Evolutionary conservation across 2,329 filamentous ascomycete genomes (phyloP).

Genomic region (Paecilomyces dactylethromorphus): DNA sequence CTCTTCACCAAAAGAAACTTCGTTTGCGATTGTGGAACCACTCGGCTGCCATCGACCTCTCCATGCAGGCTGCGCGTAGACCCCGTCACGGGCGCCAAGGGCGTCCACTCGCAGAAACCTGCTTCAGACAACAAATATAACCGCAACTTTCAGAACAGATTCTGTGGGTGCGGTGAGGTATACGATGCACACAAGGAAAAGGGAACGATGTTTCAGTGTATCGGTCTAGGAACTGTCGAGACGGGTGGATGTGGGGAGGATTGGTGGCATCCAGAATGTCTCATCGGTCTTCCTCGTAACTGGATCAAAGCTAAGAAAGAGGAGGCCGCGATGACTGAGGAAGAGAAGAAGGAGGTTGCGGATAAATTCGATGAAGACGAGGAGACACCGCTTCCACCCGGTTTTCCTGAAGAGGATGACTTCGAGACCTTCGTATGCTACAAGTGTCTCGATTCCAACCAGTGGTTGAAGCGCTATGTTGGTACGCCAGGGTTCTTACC

Average conservation of each 20-base stretch:
- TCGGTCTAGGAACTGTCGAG: slow-evolving; percentile 73
- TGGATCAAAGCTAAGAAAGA: slow-evolving; percentile 42
- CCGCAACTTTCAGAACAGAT: slow-evolving; percentile 87
- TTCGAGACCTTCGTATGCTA: slow-evolving; percentile 92
- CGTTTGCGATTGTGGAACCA: slow-evolving; percentile 92
- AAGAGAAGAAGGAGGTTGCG: slow-evolving; percentile 22
- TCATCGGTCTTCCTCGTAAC: slow-evolving; percentile 70
- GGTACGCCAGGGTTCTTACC: slow-evolving; percentile 71
- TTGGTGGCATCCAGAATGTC: slow-evolving; percentile 93
- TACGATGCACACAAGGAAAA: slow-evolving; percentile 88
- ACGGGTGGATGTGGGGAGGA: slow-evolving; percentile 91
- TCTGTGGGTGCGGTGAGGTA: slow-evolving; percentile 81
- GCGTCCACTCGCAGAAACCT: slow-evolving; percentile 66
- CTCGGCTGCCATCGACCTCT: slow-evolving; percentile 61
- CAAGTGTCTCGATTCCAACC: slow-evolving; percentile 79
- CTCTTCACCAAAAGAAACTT: slow-evolving; percentile 95
- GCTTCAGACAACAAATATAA: slow-evolving; percentile 81
- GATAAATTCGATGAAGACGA: slow-evolving; percentile 30
- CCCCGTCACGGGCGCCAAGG: slow-evolving; percentile 65
- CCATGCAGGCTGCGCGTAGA: slow-evolving; percentile 74
- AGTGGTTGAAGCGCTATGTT: slow-evolving; percentile 89
- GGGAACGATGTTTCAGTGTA: slow-evolving; percentile 96
- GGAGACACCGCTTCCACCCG: slow-evolving; percentile 65
- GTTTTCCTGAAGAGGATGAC: slow-evolving; percentile 81
- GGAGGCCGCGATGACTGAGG: slow-evolving; percentile 20